phyloP scores from a whole-genome alignment of 768 basidiomycete species.

The Suillus paluster region DNA sequence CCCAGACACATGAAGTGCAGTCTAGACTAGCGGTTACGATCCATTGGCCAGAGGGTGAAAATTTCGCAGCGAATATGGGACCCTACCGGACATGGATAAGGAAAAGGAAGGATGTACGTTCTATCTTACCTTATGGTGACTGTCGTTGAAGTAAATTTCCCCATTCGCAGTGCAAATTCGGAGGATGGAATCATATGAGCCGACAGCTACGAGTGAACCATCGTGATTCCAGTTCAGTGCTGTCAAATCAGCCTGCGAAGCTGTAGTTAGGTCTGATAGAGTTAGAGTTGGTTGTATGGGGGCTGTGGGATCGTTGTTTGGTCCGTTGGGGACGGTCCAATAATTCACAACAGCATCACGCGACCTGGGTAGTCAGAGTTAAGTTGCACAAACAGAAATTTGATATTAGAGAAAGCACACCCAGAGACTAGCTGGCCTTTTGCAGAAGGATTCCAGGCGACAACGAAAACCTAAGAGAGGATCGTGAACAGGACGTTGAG shows the following conservation, averaged over 20 bases:
- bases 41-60: conserved; percentile 75
- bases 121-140: conserved; percentile 63
- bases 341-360: conserved; percentile 77
- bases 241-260: conserved; percentile 66
- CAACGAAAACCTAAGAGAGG: conserved; percentile 73
- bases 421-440: conserved; percentile 71
- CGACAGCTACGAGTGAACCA: conserved; percentile 75
- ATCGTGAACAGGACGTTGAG: conserved; percentile 10
- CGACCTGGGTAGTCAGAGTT: conserved; percentile 49
- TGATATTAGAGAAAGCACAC: conserved; percentile 42
- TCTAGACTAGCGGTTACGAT: conserved; percentile 80
- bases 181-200: conserved; percentile 75
- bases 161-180: conserved; percentile 69
- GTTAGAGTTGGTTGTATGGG: conserved; percentile 41
- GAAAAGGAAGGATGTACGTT: conserved; percentile 1
- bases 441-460: conserved; percentile 74
- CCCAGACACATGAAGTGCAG: conserved; percentile 79
- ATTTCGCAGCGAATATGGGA: conserved; percentile 79
- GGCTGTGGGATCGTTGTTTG: conserved; percentile 21
- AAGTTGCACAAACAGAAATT: conserved; percentile 12
- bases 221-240: conserved; percentile 78
- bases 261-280: conserved; percentile 53
- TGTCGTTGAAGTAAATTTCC: conserved; percentile 62
- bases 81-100: conserved; percentile 52
- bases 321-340: conserved; percentile 64